Evolutionary conservation across 2,329 filamentous ascomycete genomes (phyloP), one percentile per base, ranked within the genome.

Genomic region (Aspergillus aculeatus): DNA sequence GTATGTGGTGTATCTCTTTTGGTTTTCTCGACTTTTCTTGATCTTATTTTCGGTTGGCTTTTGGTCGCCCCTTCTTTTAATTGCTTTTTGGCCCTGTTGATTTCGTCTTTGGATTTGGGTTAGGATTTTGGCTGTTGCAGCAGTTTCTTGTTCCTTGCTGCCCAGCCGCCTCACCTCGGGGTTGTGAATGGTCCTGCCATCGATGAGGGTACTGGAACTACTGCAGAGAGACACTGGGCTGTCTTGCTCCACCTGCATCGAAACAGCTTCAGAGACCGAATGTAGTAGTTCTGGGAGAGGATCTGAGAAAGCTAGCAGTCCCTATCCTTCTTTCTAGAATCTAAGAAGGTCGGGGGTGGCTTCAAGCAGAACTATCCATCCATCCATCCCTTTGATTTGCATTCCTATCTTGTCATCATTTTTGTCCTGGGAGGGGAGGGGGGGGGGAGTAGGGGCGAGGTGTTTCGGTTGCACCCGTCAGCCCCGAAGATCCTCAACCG

Each of bases 1-100:
- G 63, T 66, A 64, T 44, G 63, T 65, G 47, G 47, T 50, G 60
- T 56, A 48, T 64, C 47, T 64, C 57, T 31, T 59, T 48, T 64
- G 58, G 52, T 56, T 54, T 54, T 61, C 50, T 47, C 23, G 19
- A 19, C 48, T 32, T 32, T 16, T 26, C 16, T 31, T 49, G n/a
- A 12, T 31, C 32, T 31, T 14, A 12, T 31, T 26, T 56, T 59
- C 35, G 11, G 48, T 38, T 55, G 54, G 35, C 53, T 56, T 38
- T 50, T 56, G 32, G 32, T 6, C 12, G 14, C 32, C 32, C 29
- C 50, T 61, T 24, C 55, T 19, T 47, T 58, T 52, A n/a, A 10
- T 56, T 21, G 32, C 14, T 16, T 35, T 12, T 35, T 16, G 26
- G 26, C 32, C 14, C 32, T 35, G 14, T 5, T 35, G 32, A 16